A percentile compares a stretch with the other conserved stretches of the same genome.
phyloP scores from a whole-genome alignment of 2,329 filamentous ascomycete genomes.

The Fusarium austroafricanum region DNA sequence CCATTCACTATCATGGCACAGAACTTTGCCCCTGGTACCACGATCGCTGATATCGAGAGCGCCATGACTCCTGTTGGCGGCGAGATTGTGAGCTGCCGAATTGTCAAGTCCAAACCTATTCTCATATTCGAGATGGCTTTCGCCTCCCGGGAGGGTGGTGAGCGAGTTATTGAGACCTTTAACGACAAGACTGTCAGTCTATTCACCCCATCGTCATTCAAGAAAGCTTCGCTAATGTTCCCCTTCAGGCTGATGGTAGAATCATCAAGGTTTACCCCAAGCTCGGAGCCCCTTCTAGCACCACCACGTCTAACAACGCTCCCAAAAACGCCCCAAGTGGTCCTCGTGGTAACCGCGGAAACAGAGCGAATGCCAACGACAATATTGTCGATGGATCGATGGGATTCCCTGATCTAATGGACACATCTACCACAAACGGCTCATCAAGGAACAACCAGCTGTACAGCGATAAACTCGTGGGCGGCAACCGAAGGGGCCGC shows the following conservation, averaged over 20 bases:
- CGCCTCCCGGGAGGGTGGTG: constrained; percentile 76
- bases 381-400: constrained; percentile 64
- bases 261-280: constrained; percentile 80
- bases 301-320: constrained; percentile 30
- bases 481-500: constrained; percentile 45
- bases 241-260: constrained; percentile 75
- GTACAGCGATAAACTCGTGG: constrained; percentile 64
- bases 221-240: neutral
- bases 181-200: constrained; percentile 75
- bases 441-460: constrained; percentile 52
- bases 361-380: constrained; percentile 46
- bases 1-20: constrained; percentile 79
- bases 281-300: constrained; percentile 53
- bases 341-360: constrained; percentile 45
- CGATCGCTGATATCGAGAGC: constrained; percentile 83
- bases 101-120: constrained; percentile 75
- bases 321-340: constrained; percentile 49
- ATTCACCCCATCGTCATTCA: neutral
- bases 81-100: constrained; percentile 72
- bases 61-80: constrained; percentile 83
- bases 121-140: constrained; percentile 84
- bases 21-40: constrained; percentile 86
- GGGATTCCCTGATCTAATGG: constrained; percentile 65
- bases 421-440: constrained; percentile 40
- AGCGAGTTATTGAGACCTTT: constrained; percentile 79